These are phyloP conservation scores for Baorangia bicolor DNA, from an alignment of 768 basidiomycete species.

Conservation along the genomic window DNA sequence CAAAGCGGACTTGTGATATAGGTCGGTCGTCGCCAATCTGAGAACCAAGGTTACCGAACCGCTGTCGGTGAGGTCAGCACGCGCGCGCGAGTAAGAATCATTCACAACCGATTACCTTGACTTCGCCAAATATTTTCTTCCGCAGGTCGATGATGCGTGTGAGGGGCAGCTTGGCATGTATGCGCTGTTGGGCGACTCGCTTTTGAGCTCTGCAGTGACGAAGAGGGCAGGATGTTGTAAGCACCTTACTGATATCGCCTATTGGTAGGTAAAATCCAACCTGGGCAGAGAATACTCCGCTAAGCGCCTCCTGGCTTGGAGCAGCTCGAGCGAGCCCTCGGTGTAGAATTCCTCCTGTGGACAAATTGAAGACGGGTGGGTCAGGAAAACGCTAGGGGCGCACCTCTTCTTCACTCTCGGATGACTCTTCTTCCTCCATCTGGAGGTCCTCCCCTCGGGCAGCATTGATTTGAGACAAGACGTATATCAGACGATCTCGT, in stretches of 20 bases:
- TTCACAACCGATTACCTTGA: conserved; percentile 61
- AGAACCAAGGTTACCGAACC: conserved; percentile 89
- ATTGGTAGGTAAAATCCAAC: conserved; percentile 70
- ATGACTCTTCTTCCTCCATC: conserved; percentile 66
- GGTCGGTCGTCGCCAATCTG: conserved; percentile 98
- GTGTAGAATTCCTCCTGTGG: conserved; percentile 92
- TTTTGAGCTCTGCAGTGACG: conserved; percentile 84
- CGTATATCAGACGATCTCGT: conserved; percentile 91
- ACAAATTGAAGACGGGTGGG: conserved; percentile 1
- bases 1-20: conserved; percentile 89
- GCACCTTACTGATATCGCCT: conserved; percentile 66
- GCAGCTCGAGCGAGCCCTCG: conserved; percentile 81
- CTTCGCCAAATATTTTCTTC: conserved; percentile 83
- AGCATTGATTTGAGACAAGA: conserved; percentile 90
- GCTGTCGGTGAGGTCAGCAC: conserved; percentile 43
- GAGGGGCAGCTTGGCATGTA: conserved; percentile 85
- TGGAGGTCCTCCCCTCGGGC: conserved; percentile 79
- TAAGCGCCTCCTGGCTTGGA: conserved; percentile 80
- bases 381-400: conserved; percentile 14
- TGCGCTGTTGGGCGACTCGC: conserved; percentile 88
- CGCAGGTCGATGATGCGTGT: conserved; percentile 89
- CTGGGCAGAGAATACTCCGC: conserved; percentile 95
- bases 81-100: too few species aligned
- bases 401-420: conserved; percentile 78
- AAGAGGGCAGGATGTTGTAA: conserved; percentile 52